Conservation (phyloP, 2,329 filamentous ascomycete species). For the Pseudogymnoascus sp. region DNA sequence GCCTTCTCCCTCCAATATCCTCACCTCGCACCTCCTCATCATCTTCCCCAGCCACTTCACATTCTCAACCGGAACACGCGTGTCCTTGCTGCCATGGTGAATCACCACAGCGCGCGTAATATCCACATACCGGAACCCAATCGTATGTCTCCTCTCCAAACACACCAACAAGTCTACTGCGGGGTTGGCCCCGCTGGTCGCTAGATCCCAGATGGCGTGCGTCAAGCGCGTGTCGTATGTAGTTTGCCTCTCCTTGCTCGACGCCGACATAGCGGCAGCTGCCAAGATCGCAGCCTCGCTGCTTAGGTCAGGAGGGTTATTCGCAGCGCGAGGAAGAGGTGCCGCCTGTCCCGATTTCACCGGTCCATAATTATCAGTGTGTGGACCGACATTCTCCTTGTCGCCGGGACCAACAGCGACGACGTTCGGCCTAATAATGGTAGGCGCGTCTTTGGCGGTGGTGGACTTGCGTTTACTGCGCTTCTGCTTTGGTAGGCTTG, state of each 20-base stretch:
- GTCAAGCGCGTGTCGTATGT: constrained; percentile 81
- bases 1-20: constrained; percentile 83
- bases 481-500: constrained; percentile 62
- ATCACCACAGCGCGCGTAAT: constrained; percentile 88
- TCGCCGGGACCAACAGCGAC: constrained; percentile 28
- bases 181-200: constrained; percentile 85
- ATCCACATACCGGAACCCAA: constrained; percentile 95
- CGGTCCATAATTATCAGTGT: constrained; percentile 22
- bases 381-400: constrained; percentile 27
- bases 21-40: constrained; percentile 88
- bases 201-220: constrained; percentile 87
- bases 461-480: constrained; percentile 53
- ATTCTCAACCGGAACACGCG: constrained; percentile 88
- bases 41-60: constrained; percentile 89
- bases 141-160: constrained; percentile 79
- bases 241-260: constrained; percentile 63
- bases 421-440: constrained; percentile 29
- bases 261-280: constrained; percentile 53
- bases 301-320: constrained; percentile 24
- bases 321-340: constrained; percentile 22
- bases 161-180: constrained; percentile 90
- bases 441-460: constrained; percentile 31
- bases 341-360: constrained; percentile 26
- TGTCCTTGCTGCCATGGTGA: constrained; percentile 86
- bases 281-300: constrained; percentile 31